Evolutionary conservation across 2,329 filamentous ascomycete species (phyloP).

Genomic region (Penicillium hordei): DNA sequence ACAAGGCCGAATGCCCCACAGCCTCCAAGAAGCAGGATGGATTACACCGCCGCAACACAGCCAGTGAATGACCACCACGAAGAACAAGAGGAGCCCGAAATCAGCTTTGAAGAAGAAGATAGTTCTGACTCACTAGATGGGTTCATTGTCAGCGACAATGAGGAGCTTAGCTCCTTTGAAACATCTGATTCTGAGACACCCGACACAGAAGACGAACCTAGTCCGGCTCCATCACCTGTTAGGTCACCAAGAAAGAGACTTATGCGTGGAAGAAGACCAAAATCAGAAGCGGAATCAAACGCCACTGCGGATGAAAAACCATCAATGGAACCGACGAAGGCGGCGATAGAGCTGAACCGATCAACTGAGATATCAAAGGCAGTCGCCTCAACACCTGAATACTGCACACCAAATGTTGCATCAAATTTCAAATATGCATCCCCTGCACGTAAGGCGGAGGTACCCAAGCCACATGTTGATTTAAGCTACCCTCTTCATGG

Average conservation of each 20-base stretch:
- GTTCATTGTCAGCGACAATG: slow-evolving; percentile 45
- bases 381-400: not conserved
- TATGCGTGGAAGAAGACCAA: slow-evolving; percentile 36
- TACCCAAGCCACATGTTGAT: not conserved
- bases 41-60: slow-evolving; percentile 17
- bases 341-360: not conserved
- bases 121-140: slow-evolving; percentile 41
- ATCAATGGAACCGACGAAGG: not conserved
- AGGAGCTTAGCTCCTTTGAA: slow-evolving; percentile 38
- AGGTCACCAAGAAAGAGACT: slow-evolving; percentile 33
- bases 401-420: not conserved
- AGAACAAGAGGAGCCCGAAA: slow-evolving; percentile 27
- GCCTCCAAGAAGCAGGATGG: slow-evolving; percentile 12
- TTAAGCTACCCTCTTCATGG: not conserved
- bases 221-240: slow-evolving; percentile 17
- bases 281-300: slow-evolving; percentile 17
- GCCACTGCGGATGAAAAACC: not conserved
- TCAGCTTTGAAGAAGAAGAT: slow-evolving; percentile 35
- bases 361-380: not conserved
- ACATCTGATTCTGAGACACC: slow-evolving; percentile 33
- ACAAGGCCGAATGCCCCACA: slow-evolving; percentile 17
- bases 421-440: not conserved
- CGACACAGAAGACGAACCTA: slow-evolving; percentile 28
- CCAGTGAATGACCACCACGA: slow-evolving; percentile 19
- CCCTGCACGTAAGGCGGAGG: not conserved